Base-by-base conservation (phyloP, 441 rosid species). In the Daphne laureola region DNA sequence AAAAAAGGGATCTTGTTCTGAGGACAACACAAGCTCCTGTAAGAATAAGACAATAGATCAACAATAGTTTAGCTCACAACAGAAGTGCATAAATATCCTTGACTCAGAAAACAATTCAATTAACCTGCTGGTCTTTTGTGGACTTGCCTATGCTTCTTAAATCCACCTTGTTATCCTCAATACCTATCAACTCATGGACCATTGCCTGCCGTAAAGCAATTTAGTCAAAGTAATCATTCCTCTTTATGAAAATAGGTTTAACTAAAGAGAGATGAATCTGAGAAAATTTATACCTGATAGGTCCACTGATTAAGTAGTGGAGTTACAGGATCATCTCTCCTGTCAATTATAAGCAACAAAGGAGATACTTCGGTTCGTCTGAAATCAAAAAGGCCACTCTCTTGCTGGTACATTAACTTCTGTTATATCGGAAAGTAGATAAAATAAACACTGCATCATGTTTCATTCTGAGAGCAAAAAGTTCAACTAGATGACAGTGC, bases 331-430 rank as follows among this genome's bases (percentile, higher is more conserved):
- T 89, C 96, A 67, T 92, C 96, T 64, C 98, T 89, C 77, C 96
- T 76, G 72, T 92, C 98, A 71, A 92, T 48, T 54, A 92, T 69
- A 58, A 84, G 82, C 59, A 92, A 68, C 64, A 88, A 62, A 8
- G 98, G 96, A 65, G 98, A 83, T 59, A 83, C 61, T 72, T 89
- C 98, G 14, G 73, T 81, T 26, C 96, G 81, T 70, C 98, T 84
- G 69, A 92, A 92, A 73, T 89, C 96, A 63, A 86, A 92, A 52
- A 89, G 94, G 51, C 90, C 96, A 51, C 92, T 88, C 74, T 92
- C 95, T 45, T 88, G 91, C 83, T 88, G 95, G 79, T 88, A 86
- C 98, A 92, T 92, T 72, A 88, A 67, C 63, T 89, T 92, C 98
- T 92, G 85, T 58, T 51, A 76, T 49, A 62, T 44, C 67, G 55